Conservation (phyloP, 306 rosid species). For the Dryas octopetala region DNA sequence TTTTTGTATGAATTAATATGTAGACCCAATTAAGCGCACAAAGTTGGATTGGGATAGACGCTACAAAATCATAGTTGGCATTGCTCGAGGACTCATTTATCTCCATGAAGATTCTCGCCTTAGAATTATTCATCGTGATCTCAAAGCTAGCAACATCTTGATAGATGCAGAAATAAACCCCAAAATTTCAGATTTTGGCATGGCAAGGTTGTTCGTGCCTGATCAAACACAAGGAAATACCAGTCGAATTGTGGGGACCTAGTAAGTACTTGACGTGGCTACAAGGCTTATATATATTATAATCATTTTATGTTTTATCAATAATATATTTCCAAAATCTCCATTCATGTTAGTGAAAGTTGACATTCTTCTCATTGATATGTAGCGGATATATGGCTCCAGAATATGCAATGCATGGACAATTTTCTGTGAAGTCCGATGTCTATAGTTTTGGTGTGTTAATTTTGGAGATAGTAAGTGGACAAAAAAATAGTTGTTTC, state of each 20-base stretch:
- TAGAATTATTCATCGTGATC: constrained; percentile 11
- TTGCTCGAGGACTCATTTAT: background rate
- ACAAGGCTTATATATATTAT: background rate
- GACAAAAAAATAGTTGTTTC: background rate
- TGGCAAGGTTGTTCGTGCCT: background rate
- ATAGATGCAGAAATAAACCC: background rate
- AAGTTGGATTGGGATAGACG: background rate
- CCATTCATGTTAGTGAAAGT: background rate
- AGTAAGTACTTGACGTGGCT: background rate
- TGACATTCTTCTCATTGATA: background rate
- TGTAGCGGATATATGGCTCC: constrained; percentile 6
- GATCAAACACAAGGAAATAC: constrained; percentile 13
- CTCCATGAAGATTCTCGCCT: constrained; percentile 4
- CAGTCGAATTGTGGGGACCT: constrained; percentile 8
- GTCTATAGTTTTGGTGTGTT: background rate
- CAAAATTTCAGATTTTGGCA: constrained; percentile 12
- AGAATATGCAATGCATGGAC: background rate
- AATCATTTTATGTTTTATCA: background rate
- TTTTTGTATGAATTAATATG: background rate
- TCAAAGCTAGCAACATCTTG: constrained; percentile 4
- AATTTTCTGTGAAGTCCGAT: background rate
- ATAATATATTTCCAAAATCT: background rate
- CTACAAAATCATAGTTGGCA: constrained; percentile 2
- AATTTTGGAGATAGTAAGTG: constrained; percentile 3
- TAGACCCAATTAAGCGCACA: background rate